Base-by-base conservation (phyloP, 2,329 filamentous ascomycete species). In the Monosporascus sp. region DNA sequence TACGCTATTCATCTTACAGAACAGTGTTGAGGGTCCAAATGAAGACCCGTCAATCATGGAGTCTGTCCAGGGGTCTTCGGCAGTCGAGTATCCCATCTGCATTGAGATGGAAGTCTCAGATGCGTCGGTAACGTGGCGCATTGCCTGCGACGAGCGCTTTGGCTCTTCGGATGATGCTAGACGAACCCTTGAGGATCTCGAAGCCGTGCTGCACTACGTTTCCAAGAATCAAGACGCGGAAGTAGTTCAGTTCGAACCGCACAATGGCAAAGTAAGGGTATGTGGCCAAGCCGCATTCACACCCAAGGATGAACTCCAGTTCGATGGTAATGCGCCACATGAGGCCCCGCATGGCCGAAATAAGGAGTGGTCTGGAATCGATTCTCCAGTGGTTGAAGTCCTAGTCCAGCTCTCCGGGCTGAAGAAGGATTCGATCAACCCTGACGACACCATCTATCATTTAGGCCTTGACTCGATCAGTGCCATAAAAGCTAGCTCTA, bases 381-480 rank as follows among this genome's bases (percentile, higher is more conserved):
- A 75, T 22, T 55, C 54, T 2, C 60, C 54, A 0, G 74, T 87
- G 20, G 70, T 81, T 2, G 64, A 71, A 1, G 72, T 79, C 0
- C 68, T 87, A 15, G 72, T 77, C 1, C 65, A 76, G 31, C 75
- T 92, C 1, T 88, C 90, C 0, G 81, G 79, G 17, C 70, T 87
- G 0, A 73, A 84, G 0, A 69, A 75, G 18, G 64, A 75, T 0
- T 74, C 82, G 2, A 88, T 96, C 49, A 69, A 72, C 3, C 77
- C 76, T 52, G 73, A 76, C 1, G 80, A 84, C 49, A 89, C 80
- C 0, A 80, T 96, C 14, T 96, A 94, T 68, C 85, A 94, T 57
- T 77, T 97, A 2, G 92, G 92, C 0, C 81, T 97, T 1, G 92
- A 97, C 66, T 97, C 92, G 0, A 96, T 97, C 67, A 93, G 87